Percentiles rank a stretch among this genome's conserved stretches.
Conservation (phyloP, 306 rosid species). For the Rosa rugosa region DNA sequence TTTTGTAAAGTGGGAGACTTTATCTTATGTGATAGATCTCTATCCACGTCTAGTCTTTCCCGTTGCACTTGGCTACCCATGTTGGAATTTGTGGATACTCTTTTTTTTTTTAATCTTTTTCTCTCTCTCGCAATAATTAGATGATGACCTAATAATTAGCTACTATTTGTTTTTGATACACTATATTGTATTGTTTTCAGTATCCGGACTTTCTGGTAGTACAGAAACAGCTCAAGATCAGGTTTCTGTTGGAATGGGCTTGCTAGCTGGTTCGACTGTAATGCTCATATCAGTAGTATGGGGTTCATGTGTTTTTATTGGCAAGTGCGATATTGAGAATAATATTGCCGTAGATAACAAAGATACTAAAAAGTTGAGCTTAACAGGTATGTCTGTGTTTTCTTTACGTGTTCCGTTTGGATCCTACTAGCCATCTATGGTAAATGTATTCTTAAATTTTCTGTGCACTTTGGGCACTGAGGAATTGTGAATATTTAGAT, state of each 20-base stretch:
- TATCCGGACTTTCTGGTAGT: conserved; percentile 65
- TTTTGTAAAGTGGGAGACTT: neutral
- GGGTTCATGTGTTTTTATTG: conserved; percentile 67
- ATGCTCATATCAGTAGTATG: conserved; percentile 62
- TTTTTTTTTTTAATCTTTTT: neutral
- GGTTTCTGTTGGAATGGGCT: conserved; percentile 76
- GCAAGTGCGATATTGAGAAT: conserved; percentile 50
- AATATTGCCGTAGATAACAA: conserved; percentile 27
- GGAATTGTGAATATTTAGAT: neutral
- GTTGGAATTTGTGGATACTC: neutral
- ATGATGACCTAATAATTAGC: neutral
- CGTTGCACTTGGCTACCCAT: neutral
- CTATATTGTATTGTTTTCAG: conserved; percentile 30
- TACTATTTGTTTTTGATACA: conserved; percentile 4
- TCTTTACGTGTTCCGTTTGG: neutral
- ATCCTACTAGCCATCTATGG: neutral
- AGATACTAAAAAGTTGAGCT: conserved; percentile 46
- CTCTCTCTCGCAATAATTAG: too few species aligned
- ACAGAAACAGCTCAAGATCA: conserved; percentile 59
- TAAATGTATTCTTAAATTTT: neutral
- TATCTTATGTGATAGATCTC: neutral
- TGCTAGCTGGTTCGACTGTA: conserved; percentile 75
- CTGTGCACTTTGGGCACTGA: neutral
- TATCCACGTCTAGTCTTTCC: neutral
- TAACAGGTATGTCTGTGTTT: conserved; percentile 33